Base-by-base conservation (phyloP, 371 early-diverging fungal species). In the Parasitella parasitica region DNA sequence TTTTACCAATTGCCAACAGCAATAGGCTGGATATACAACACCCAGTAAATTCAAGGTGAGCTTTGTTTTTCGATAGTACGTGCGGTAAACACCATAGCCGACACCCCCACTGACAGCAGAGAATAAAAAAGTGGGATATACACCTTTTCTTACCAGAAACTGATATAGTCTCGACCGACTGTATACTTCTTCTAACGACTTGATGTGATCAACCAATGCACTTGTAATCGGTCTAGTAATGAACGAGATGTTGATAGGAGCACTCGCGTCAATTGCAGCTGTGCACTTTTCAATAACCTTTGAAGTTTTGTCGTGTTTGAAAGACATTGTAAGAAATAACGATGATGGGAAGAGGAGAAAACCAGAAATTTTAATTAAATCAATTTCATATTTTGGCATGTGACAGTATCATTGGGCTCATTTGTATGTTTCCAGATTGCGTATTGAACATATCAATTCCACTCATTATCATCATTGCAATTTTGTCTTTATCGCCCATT, bases 211-310 rank as follows among this genome's bases (percentile, higher is more conserved):
- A 1, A 62, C 54, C 8, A 67, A 49, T 2, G 75, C 60, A 22
- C 56, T 60, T 4, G 51, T 37, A 12, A 76, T 38, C 3, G 76
- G 75, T 2, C 48, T 41, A 7, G 75, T 74, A 0, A 74, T 4
- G 49, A 76, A 72, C 4, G 58, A 63, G 5, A 79, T 59, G 18
- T 79, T 76, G 59, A 79, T 76, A 51, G 80, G 80, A n/a, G 73
- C 63, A 6, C 38, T 32, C 9, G 65, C 65, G 22, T 72, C 63
- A n/a, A 79, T 8, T 7, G 41, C 18, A 4, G 54, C 48, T 6
- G 71, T 35, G 38, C 57, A 53, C 8, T 24, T 24, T 20, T 67
- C 62, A 18, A 67, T 34, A 4, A 64, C 5, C 16, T 53, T 24
- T 16, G 39, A 59, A 9, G 64, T 58, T 30, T 51, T 24, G 12